Evolutionary conservation across 2,329 filamentous ascomycete species (phyloP), one percentile per base, ranked within the genome.

Genomic region (Penicillium sp.): DNA sequence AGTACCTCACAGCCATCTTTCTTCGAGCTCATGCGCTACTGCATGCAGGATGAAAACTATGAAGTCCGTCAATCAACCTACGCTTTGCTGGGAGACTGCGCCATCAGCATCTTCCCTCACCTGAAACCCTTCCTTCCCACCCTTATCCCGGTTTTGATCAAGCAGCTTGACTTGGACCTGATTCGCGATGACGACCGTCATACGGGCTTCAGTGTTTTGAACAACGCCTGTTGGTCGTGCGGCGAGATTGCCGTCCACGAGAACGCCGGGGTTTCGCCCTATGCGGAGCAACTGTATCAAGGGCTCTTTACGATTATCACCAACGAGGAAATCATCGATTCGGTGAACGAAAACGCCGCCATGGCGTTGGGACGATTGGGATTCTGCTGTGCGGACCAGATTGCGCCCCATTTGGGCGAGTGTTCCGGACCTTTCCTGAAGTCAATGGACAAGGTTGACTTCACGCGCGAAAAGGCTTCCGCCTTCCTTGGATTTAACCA

Each of bases 1-100:
- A 83, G 82, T 60, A 84, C 79, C 62, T 88, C 91, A 2, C 86
- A 92, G 60, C 89, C 90, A 18, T 86, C 86, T 42, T 92, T 97
- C 78, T 97, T 97, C 67, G 89, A 97, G 71, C 83, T 99, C 35
- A 81, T 99, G 42, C 85, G 86, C 61, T 89, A 94, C 73, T 97
- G 93, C 73, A 92, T 99, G 88, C 88, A 94, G 69, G 93, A 97
- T 71, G 82, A 83, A 1, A 88, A 89, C 66, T 92, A 96, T 66
- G 93, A 97, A 73, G 94, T 97, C 20, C 88, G 92, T 55, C 94
- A 99, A 74, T 99, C 94, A 11, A 92, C 92, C 0, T 99, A 97
- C 68, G 94, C 94, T 10, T 81, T 99, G 18, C 85, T 99, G 14
- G 94, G 94, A 60, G 94, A 99, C 76, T 96, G 91, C 71, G 90